phyloP scores from a whole-genome alignment of 2,329 filamentous ascomycete species.

The Atkinsonella hypoxylon region DNA sequence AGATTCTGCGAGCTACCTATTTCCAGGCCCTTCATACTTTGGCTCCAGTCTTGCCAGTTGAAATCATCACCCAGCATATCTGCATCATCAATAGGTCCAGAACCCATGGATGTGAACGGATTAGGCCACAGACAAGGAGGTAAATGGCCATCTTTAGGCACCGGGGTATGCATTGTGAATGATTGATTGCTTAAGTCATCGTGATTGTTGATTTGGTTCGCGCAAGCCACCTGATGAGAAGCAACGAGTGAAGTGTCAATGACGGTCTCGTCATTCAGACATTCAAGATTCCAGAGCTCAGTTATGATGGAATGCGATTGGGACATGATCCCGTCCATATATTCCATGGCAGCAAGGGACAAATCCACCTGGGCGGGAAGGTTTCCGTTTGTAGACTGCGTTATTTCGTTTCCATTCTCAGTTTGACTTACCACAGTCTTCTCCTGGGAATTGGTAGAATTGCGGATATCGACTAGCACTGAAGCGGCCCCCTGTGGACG shows the following conservation, averaged over 20 bases:
- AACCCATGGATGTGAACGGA: constrained; percentile 18
- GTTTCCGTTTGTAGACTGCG: constrained; percentile 6
- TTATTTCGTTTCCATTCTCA: constrained; percentile 9
- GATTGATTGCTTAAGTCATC: constrained; percentile 11
- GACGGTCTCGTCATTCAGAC: background rate
- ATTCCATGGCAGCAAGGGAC: constrained; percentile 19
- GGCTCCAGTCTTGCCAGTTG: constrained; percentile 38
- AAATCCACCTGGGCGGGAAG: constrained; percentile 15
- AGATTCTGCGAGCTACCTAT: constrained; percentile 16
- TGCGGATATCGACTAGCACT: background rate
- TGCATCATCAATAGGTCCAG: constrained; percentile 19
- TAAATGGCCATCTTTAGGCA: constrained; percentile 21
- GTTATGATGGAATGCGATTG: constrained; percentile 24
- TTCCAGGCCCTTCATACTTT: constrained; percentile 28
- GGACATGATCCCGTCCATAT: constrained; percentile 26
- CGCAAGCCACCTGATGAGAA: background rate
- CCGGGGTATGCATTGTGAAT: constrained; percentile 12
- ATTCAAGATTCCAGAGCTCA: constrained; percentile 19
- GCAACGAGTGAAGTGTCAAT: background rate
- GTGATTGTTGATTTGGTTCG: constrained; percentile 2
- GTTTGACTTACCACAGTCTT: constrained; percentile 3
- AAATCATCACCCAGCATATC: constrained; percentile 32
- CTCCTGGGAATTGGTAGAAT: background rate
- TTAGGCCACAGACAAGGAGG: constrained; percentile 32
- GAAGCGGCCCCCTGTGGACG: constrained; percentile 17